Base-by-base conservation (phyloP, 176 grass and related monocot genomes). In the Puya raimondii region DNA sequence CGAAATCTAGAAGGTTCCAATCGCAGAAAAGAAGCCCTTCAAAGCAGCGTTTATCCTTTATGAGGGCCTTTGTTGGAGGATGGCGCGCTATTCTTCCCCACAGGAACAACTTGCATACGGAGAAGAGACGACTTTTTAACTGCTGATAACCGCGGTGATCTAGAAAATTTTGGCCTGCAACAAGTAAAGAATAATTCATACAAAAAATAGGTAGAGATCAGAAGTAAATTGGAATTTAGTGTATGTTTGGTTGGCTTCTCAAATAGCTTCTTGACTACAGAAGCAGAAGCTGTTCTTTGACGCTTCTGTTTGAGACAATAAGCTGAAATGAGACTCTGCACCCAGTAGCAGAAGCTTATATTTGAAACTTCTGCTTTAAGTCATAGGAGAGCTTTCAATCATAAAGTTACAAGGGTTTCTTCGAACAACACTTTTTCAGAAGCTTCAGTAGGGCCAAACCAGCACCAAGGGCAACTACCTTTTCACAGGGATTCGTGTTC, bases 141-240 rank as follows among this genome's bases (percentile, higher is more conserved):
- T 12, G 42, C 65, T 18, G 65, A 33, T 47, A 48, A 10, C 8
- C 16, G 7, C 6, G 65, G 65, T 11, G 65, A 67, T 67, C 65
- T 67, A n/a, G 65, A 67, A n/a, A 67, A 67, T 48, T 67, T 67
- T 67, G 14, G 65, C 29, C 65, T 67, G 65, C 33, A 67, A 67
- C n/a, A 33, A 2, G 47, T 12, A 10, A 67, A 67, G 5, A 10
- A 67, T 14, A 10, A 67, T 49, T 33, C 11, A 17, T 47, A 9
- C 65, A 49, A 67, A 23, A 11, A 42, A 42, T 42, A 42, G 33
- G 33, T 42, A 42, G 33, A 42, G 33, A 42, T 42, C 33, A 42
- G 33, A 29, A 29, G 27, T 29, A 29, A 29, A 29, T 29, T 29
- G 27, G 27, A 29, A 29, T 29, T 29, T 29, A 29, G 27, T 29